These are phyloP conservation scores for Acmispon strigosus DNA, from an alignment of 306 rosid genomes.

Conservation along the genomic window DNA sequence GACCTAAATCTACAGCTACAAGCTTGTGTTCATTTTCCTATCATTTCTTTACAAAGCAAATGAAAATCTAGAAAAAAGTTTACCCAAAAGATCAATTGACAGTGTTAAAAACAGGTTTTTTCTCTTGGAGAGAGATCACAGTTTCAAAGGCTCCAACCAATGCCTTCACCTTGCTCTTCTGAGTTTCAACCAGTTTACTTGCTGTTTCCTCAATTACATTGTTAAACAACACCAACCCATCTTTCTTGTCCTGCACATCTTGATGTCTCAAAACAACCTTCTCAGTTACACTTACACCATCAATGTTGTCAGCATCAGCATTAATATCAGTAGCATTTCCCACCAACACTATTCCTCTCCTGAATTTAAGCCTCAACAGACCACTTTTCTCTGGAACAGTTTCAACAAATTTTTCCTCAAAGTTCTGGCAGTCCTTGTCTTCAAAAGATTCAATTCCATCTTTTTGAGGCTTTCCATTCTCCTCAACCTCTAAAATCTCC, in stretches of 20 bases:
- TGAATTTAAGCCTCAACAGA: slow-evolving; percentile 44
- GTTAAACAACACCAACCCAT: slow-evolving; percentile 51
- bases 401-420: slow-evolving; percentile 38
- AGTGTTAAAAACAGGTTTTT: slow-evolving; percentile 27
- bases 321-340: slow-evolving; percentile 26
- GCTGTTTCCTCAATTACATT: slow-evolving; percentile 78
- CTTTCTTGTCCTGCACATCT: slow-evolving; percentile 61
- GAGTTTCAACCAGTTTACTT: slow-evolving; percentile 53
- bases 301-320: slow-evolving; percentile 5
- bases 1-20: slow-evolving; percentile 22
- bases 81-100: slow-evolving; percentile 24
- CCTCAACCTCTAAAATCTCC: slow-evolving; percentile 24
- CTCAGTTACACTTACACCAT: slow-evolving; percentile 19
- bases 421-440: slow-evolving; percentile 30
- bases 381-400: slow-evolving; percentile 26
- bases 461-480: slow-evolving; percentile 25
- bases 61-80: background rate
- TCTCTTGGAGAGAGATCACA: slow-evolving; percentile 73
- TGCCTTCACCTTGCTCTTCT: slow-evolving; percentile 83
- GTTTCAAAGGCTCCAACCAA: slow-evolving; percentile 88
- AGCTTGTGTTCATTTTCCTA: slow-evolving; percentile 28
- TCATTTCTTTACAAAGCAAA: slow-evolving; percentile 7
- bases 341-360: slow-evolving; percentile 41
- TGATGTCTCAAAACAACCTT: slow-evolving; percentile 64
- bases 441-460: slow-evolving; percentile 24